A percentile compares a stretch with the other conserved stretches of the same genome.
phyloP scores from a whole-genome alignment of 805 yeast genomes.

The Suhomyces pyralidae region DNA sequence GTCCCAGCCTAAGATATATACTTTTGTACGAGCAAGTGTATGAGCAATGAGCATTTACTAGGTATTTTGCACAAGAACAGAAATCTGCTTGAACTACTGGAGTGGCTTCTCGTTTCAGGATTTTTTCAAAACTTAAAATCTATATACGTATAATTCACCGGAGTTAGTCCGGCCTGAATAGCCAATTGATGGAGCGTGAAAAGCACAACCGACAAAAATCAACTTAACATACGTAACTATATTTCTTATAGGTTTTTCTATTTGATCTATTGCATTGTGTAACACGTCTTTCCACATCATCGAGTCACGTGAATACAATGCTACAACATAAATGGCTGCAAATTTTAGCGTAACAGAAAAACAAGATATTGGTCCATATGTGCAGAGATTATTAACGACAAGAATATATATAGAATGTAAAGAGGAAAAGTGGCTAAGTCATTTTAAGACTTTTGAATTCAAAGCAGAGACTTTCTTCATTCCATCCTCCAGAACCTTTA shows the following conservation, averaged over 20 bases:
- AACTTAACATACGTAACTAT: background rate
- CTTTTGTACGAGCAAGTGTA: too few species aligned
- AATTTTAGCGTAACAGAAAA: background rate
- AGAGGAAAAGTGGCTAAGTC: background rate
- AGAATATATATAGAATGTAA: background rate
- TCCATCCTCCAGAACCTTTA: slow-evolving; percentile 24
- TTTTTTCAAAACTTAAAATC: too few species aligned
- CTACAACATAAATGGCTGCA: background rate
- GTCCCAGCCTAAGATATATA: too few species aligned
- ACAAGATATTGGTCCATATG: background rate
- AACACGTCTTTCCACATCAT: background rate
- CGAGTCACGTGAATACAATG: background rate
- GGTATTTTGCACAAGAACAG: background rate
- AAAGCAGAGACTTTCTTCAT: slow-evolving; percentile 11
- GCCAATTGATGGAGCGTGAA: too few species aligned
- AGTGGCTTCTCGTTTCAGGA: too few species aligned
- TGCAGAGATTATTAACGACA: background rate
- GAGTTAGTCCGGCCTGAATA: background rate
- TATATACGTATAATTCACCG: too few species aligned
- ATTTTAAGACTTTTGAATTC: slow-evolving; percentile 6
- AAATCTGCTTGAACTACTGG: background rate
- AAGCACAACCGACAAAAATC: too few species aligned
- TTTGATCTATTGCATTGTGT: background rate
- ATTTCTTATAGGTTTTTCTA: background rate
- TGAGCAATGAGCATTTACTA: too few species aligned